Percentiles rank a stretch among this genome's conserved stretches.
Conservation (phyloP, 2,329 filamentous ascomycete species). For the Clarireedia hainanense region DNA sequence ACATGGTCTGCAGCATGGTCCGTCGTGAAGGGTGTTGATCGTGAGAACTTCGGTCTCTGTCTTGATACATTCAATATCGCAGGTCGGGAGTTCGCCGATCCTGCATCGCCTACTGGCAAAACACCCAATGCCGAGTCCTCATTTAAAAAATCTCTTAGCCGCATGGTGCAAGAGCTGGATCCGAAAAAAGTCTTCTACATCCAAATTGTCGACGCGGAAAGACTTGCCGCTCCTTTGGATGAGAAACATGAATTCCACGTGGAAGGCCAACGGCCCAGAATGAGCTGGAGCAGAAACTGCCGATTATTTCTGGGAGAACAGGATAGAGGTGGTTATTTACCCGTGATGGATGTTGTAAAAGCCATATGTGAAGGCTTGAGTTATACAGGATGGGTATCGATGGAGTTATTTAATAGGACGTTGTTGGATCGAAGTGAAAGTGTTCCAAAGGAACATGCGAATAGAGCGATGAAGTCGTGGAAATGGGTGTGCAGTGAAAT, state of each 20-base stretch:
- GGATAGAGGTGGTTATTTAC: constrained; percentile 52
- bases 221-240: constrained; percentile 48
- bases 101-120: constrained; percentile 35
- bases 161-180: constrained; percentile 20
- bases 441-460: constrained; percentile 45
- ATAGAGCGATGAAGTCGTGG: constrained; percentile 44
- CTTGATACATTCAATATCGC: constrained; percentile 75
- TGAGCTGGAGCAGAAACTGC: constrained; percentile 76
- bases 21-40: constrained; percentile 54
- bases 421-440: constrained; percentile 33
- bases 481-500: neutral
- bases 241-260: constrained; percentile 51
- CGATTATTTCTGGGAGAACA: constrained; percentile 44
- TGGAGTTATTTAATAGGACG: constrained; percentile 45
- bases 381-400: constrained; percentile 50
- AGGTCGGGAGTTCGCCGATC: constrained; percentile 64
- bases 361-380: constrained; percentile 47
- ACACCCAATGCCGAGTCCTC: constrained; percentile 30
- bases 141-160: constrained; percentile 33
- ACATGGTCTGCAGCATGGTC: constrained; percentile 68
- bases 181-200: constrained; percentile 55
- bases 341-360: constrained; percentile 43
- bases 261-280: constrained; percentile 50
- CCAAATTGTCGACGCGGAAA: constrained; percentile 69
- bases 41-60: constrained; percentile 67